Conservation (phyloP, 441 rosid genomes). For the Bocquillonia castaneifolia region DNA sequence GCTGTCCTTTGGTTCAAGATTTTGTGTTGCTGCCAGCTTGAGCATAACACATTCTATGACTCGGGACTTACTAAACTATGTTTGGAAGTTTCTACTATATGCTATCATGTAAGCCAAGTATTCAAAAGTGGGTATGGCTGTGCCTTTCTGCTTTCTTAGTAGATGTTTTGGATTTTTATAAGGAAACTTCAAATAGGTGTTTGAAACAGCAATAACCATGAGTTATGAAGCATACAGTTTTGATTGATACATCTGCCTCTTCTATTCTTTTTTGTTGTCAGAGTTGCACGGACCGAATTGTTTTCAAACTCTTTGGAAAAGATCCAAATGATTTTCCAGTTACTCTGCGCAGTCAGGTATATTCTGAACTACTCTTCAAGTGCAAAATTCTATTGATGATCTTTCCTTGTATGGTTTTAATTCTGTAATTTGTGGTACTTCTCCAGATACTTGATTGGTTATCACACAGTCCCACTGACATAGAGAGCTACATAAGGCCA, state of each 20-base stretch:
- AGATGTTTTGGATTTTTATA: background rate
- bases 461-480: slow-evolving; percentile 80
- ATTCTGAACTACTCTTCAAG: slow-evolving; percentile 17
- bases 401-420: slow-evolving; percentile 19
- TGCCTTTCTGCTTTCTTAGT: background rate
- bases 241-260: background rate
- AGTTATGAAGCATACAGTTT: background rate
- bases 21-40: background rate
- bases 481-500: slow-evolving; percentile 93
- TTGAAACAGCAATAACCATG: background rate
- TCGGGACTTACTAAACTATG: background rate
- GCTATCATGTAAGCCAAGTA: background rate
- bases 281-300: slow-evolving; percentile 75
- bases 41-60: background rate
- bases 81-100: slow-evolving; percentile 4
- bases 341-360: slow-evolving; percentile 72
- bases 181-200: background rate
- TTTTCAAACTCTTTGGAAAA: slow-evolving; percentile 83
- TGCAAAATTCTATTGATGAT: background rate
- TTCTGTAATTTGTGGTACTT: slow-evolving; percentile 21
- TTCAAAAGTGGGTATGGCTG: background rate
- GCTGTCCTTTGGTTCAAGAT: background rate
- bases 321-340: slow-evolving; percentile 75
- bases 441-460: slow-evolving; percentile 84
- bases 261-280: slow-evolving; percentile 30